phyloP scores from a whole-genome alignment of 2,329 filamentous ascomycete species.

The Fusarium fracticaudum region DNA sequence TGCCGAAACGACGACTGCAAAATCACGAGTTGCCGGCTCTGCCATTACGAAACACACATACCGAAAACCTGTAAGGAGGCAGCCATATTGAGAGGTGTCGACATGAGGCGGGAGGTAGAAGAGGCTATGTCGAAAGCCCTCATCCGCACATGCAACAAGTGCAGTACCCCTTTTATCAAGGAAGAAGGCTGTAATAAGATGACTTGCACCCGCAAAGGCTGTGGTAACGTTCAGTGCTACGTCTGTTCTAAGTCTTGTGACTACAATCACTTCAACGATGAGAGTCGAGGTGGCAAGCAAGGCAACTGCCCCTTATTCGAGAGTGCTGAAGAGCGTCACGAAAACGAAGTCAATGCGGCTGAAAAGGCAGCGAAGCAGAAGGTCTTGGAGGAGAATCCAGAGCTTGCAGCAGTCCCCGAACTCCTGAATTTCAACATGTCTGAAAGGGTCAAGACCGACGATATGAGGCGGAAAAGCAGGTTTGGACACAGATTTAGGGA shows the following conservation, averaged over 20 bases:
- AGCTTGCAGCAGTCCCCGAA: conserved; percentile 58
- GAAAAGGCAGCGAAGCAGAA: conserved; percentile 66
- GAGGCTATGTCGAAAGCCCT: conserved; percentile 86
- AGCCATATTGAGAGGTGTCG: conserved; percentile 66
- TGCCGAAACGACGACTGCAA: conserved; percentile 75
- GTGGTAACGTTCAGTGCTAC: conserved; percentile 69
- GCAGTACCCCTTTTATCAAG: conserved; percentile 80
- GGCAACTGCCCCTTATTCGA: conserved; percentile 77
- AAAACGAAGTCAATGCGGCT: conserved; percentile 70
- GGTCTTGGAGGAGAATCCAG: conserved; percentile 67
- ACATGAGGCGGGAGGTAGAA: conserved; percentile 74
- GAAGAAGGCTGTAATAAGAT: conserved; percentile 86
- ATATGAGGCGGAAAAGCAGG: conserved; percentile 41
- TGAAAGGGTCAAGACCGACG: conserved; percentile 58
- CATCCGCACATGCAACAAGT: conserved; percentile 78
- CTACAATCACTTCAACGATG: conserved; percentile 77
- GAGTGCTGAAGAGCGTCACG: conserved; percentile 66
- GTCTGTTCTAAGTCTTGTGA: conserved; percentile 74
- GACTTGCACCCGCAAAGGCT: conserved; percentile 68
- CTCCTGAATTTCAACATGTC: conserved; percentile 69
- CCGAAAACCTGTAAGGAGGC: conserved; percentile 77
- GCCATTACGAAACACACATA: conserved; percentile 74
- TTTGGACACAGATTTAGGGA: background rate
- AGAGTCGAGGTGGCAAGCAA: conserved; percentile 53
- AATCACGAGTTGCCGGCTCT: conserved; percentile 73